A percentile compares a stretch with the other conserved stretches of the same genome.
Evolutionary conservation across 2,329 filamentous ascomycete species (phyloP).

Genomic region (Trichoderma oligosporum): DNA sequence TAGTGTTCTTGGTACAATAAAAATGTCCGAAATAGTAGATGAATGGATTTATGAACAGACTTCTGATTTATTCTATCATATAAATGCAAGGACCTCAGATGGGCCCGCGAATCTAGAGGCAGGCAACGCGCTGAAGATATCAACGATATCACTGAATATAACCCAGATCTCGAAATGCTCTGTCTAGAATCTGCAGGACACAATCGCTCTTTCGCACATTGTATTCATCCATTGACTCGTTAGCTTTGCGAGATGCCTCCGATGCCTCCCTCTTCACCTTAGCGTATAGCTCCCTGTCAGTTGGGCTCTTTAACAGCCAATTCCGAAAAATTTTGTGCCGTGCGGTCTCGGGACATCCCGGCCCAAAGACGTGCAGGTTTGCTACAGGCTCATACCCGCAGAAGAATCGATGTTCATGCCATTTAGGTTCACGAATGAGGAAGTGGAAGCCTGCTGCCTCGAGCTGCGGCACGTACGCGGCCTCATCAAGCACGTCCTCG

Average conservation of each 20-base stretch:
- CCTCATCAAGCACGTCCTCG: constrained; percentile 38
- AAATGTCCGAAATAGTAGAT: no score
- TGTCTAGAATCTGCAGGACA: constrained; percentile 36
- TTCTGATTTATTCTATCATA: no score
- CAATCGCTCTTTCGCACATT: constrained; percentile 38
- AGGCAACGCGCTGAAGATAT: not conserved
- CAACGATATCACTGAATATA: constrained; percentile 1
- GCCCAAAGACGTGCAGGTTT: constrained; percentile 49
- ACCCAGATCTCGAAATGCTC: constrained; percentile 23
- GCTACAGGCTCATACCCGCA: constrained; percentile 32
- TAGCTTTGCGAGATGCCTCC: constrained; percentile 25
- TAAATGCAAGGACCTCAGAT: no score
- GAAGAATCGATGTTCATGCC: constrained; percentile 49
- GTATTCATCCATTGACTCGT: constrained; percentile 38
- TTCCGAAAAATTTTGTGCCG: constrained; percentile 43
- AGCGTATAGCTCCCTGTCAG: constrained; percentile 40
- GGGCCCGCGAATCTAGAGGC: no score
- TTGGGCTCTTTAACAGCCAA: constrained; percentile 35
- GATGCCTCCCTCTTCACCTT: constrained; percentile 38
- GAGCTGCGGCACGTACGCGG: constrained; percentile 40
- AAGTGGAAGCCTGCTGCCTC: constrained; percentile 45
- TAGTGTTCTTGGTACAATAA: no score
- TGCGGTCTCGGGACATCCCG: constrained; percentile 38
- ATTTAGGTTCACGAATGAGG: constrained; percentile 42
- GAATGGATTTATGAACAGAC: no score